Evolutionary conservation across 345 rosid genomes (phyloP).

Genomic region (Pugionium dolabratum): DNA sequence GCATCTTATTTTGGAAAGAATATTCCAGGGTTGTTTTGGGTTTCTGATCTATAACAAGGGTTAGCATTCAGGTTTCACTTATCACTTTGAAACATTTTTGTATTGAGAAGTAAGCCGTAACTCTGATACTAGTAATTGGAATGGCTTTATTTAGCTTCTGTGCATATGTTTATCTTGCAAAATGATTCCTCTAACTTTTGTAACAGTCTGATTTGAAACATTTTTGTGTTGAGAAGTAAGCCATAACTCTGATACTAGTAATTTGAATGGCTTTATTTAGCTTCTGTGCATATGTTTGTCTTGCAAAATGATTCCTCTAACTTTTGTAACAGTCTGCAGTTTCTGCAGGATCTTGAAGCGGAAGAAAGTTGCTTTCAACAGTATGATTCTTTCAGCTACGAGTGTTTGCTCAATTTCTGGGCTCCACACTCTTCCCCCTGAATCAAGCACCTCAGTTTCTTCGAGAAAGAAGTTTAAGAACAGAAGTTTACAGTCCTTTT

Average conservation of each 20-base stretch:
- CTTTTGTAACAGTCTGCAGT: slow-evolving; percentile 31
- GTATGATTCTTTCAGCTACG: slow-evolving; percentile 44
- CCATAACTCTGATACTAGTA: neutral
- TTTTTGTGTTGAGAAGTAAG: no score
- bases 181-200: slow-evolving; percentile 20
- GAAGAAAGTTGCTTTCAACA: slow-evolving; percentile 25
- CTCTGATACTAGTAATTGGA: neutral
- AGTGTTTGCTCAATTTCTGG: slow-evolving; percentile 45
- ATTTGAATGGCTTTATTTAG: neutral
- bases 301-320: slow-evolving; percentile 19
- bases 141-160: neutral
- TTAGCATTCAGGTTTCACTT: no score
- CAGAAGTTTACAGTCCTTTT: slow-evolving; percentile 37
- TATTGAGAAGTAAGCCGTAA: neutral
- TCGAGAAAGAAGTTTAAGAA: slow-evolving; percentile 30
- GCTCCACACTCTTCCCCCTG: slow-evolving; percentile 37
- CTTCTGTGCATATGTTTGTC: neutral
- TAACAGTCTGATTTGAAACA: slow-evolving; percentile 12
- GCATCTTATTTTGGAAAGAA: neutral
- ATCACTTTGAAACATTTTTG: neutral
- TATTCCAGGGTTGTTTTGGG: neutral
- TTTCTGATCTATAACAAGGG: no score
- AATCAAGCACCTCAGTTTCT: slow-evolving; percentile 24
- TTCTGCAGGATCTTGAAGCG: slow-evolving; percentile 41
- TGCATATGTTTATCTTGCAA: slow-evolving; percentile 1